Evolutionary conservation across 257 asterid species (phyloP).

Genomic region (Linaria vulgaris): DNA sequence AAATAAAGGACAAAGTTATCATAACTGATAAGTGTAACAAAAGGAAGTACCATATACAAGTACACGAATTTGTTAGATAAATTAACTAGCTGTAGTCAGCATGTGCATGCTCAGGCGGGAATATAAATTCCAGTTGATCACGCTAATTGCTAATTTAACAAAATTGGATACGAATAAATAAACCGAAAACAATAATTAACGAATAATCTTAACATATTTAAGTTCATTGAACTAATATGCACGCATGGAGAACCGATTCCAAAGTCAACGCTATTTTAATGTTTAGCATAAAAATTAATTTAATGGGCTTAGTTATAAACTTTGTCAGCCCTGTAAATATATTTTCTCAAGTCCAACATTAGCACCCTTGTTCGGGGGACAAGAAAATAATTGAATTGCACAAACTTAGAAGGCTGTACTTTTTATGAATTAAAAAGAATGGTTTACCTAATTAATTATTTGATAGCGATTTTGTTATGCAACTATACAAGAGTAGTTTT

Average conservation of each 20-base stretch:
- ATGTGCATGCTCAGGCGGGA: no score
- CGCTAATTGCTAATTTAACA: background rate
- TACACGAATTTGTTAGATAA: no score
- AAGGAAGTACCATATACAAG: no score
- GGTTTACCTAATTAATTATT: background rate
- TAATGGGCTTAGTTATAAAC: background rate
- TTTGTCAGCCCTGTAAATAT: background rate
- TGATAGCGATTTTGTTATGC: no score
- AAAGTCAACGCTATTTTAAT: conserved; percentile 29
- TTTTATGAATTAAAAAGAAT: background rate
- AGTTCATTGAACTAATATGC: conserved; percentile 17
- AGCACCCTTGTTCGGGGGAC: conserved; percentile 23
- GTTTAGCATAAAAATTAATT: background rate
- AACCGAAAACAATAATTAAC: background rate
- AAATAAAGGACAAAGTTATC: no score
- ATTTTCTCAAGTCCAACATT: background rate
- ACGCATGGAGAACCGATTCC: conserved; percentile 28
- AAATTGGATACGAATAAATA: background rate
- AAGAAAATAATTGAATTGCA: background rate
- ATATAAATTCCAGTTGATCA: background rate
- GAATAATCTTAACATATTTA: background rate
- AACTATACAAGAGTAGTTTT: no score
- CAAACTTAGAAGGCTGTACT: background rate
- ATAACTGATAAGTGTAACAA: no score
- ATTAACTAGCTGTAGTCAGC: no score